These are phyloP conservation scores for Cornus controversa DNA, from an alignment of 148 eudicot species.

Conservation along the genomic window DNA sequence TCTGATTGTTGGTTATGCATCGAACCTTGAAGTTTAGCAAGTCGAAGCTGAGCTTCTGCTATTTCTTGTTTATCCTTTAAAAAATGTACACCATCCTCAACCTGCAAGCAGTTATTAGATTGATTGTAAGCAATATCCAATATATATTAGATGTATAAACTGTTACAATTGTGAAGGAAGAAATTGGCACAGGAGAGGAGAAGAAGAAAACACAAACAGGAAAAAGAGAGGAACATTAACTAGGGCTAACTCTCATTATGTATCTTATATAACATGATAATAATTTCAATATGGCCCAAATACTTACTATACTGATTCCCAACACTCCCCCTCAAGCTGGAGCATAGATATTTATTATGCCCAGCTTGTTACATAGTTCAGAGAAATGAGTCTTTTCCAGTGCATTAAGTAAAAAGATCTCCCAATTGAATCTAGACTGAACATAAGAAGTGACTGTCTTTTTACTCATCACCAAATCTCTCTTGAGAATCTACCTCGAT, in stretches of 20 bases:
- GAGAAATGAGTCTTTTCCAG: background rate
- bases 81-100: conserved; percentile 12
- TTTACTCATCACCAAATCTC: background rate
- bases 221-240: too few species aligned
- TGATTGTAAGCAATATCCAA: background rate
- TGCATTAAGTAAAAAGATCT: too few species aligned
- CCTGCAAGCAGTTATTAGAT: conserved; percentile 5
- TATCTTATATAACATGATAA: too few species aligned
- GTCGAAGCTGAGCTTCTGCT: conserved; percentile 18
- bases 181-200: too few species aligned
- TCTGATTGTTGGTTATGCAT: background rate
- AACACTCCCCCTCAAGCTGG: background rate
- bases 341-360: background rate
- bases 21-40: conserved; percentile 15
- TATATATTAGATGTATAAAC: too few species aligned
- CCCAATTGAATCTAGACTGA: background rate
- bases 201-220: too few species aligned
- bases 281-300: too few species aligned
- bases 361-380: background rate
- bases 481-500: background rate
- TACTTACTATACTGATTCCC: background rate
- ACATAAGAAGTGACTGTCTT: background rate
- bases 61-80: conserved; percentile 21
- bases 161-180: too few species aligned
- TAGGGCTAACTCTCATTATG: too few species aligned